phyloP scores from a whole-genome alignment of 2,329 filamentous ascomycete species.

The Paraconiothyrium brasiliense region DNA sequence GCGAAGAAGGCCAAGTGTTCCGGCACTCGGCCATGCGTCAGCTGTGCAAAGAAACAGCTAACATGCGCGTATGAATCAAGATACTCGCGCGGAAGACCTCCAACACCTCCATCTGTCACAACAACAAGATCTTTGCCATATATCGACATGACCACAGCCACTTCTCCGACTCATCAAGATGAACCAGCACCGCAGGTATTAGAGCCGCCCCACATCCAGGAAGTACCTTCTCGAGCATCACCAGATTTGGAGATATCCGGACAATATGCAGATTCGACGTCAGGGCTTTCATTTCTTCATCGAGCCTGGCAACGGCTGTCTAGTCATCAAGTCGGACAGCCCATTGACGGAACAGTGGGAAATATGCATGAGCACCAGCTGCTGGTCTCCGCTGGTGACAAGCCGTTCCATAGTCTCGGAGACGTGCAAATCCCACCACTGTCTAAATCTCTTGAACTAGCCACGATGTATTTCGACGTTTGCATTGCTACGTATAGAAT shows the following conservation, averaged over 20 bases:
- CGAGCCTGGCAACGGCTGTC: conserved; percentile 73
- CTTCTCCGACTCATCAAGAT: conserved; percentile 4
- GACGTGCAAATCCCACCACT: conserved; percentile 34
- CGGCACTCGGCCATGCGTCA: conserved; percentile 38
- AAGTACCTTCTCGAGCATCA: conserved; percentile 45
- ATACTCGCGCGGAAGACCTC: conserved; percentile 38
- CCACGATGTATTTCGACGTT: conserved; percentile 66
- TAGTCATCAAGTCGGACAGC: conserved; percentile 61
- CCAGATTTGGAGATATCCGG: conserved; percentile 63
- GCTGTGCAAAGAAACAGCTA: conserved; percentile 27
- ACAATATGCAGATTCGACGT: conserved; percentile 65
- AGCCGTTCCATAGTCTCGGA: conserved; percentile 54
- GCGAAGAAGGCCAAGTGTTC: conserved; percentile 42
- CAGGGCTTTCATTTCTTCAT: conserved; percentile 66
- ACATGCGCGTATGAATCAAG: conserved; percentile 36
- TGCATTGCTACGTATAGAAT: conserved; percentile 68
- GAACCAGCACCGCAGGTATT: not conserved
- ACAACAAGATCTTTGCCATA: conserved; percentile 7
- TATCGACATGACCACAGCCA: not conserved
- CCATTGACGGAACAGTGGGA: conserved; percentile 24
- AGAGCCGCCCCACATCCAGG: conserved; percentile 4
- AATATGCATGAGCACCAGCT: conserved; percentile 52
- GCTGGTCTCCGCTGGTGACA: conserved; percentile 62
- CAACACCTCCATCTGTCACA: conserved; percentile 21
- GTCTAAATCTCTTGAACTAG: conserved; percentile 41